Conservation (phyloP, 345 rosid species). For the Murraya koenigii region DNA sequence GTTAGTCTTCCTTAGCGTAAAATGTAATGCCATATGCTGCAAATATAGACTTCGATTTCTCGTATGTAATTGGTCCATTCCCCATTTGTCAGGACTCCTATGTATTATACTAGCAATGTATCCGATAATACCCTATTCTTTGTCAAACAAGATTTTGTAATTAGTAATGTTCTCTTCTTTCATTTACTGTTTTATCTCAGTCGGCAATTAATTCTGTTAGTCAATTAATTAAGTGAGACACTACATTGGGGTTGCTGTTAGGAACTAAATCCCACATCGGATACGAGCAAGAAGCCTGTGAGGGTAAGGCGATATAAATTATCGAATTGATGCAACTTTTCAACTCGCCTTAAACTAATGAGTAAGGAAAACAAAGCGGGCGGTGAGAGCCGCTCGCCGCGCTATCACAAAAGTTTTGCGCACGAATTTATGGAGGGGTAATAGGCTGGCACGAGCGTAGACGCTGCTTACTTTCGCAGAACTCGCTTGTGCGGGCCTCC, state of each 20-base stretch:
- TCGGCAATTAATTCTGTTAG: too few relatives aligned
- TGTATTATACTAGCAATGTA: not conserved
- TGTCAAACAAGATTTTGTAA: not conserved
- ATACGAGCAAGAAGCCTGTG: accelerated
- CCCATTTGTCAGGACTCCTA: not conserved
- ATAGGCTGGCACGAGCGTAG: constrained; percentile 77
- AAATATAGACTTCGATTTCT: not conserved
- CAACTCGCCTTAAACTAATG: constrained; percentile 81
- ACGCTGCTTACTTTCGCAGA: constrained; percentile 95
- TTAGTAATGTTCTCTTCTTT: not conserved
- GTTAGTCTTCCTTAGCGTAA: not conserved
- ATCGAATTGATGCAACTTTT: accelerated
- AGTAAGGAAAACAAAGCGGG: constrained; percentile 97
- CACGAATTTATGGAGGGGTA: constrained; percentile 81
- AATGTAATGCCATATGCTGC: not conserved
- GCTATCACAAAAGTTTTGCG: constrained; percentile 33
- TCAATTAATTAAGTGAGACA: too few relatives aligned
- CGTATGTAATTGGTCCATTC: not conserved
- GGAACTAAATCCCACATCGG: constrained; percentile 22
- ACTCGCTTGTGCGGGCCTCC: constrained; percentile 90
- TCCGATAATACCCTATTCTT: not conserved
- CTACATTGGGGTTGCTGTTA: too few relatives aligned
- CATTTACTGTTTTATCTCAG: not conserved
- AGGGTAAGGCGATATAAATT: not conserved
- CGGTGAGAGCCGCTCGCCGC: constrained; percentile 74